phyloP scores from a whole-genome alignment of 108 stramenopile genomes.

The Craspedostauros australis region DNA sequence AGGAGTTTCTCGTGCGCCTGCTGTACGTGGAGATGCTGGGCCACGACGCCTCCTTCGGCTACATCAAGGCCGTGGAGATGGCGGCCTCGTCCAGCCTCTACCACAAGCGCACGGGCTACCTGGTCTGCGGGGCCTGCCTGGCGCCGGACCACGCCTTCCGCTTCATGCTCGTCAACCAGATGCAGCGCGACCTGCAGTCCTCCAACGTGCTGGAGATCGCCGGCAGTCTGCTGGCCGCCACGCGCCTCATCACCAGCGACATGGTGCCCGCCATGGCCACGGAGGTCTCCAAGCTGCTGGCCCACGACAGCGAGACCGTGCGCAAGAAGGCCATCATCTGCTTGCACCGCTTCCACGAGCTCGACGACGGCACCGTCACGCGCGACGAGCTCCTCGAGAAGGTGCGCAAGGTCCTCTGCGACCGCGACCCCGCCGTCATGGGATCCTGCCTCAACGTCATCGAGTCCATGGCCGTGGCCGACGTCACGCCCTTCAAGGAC shows the following conservation, averaged over 20 bases:
- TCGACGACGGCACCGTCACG: conserved; percentile 76
- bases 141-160: conserved; percentile 95
- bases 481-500: conserved; percentile 82
- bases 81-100: conserved; percentile 84
- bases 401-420: conserved; percentile 87
- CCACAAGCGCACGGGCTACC: conserved; percentile 94
- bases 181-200: conserved; percentile 93
- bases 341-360: conserved; percentile 88
- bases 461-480: conserved; percentile 62
- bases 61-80: conserved; percentile 94
- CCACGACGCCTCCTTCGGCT: conserved; percentile 96
- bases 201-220: conserved; percentile 88
- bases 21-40: conserved; percentile 99
- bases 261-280: conserved; percentile 86
- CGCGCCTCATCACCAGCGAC: conserved; percentile 84
- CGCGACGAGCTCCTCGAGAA: conserved; percentile 76
- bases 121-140: conserved; percentile 87
- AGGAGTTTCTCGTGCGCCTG: conserved; percentile 95
- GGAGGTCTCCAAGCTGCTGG: conserved; percentile 64
- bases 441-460: conserved; percentile 89
- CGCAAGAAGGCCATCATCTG: conserved; percentile 93
- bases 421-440: conserved; percentile 97
- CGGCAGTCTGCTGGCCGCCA: conserved; percentile 85
- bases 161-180: conserved; percentile 99
- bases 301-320: conserved; percentile 72